Evolutionary conservation across 108 stramenopile species (phyloP).

Genomic region (Nitzschia inconspicua): DNA sequence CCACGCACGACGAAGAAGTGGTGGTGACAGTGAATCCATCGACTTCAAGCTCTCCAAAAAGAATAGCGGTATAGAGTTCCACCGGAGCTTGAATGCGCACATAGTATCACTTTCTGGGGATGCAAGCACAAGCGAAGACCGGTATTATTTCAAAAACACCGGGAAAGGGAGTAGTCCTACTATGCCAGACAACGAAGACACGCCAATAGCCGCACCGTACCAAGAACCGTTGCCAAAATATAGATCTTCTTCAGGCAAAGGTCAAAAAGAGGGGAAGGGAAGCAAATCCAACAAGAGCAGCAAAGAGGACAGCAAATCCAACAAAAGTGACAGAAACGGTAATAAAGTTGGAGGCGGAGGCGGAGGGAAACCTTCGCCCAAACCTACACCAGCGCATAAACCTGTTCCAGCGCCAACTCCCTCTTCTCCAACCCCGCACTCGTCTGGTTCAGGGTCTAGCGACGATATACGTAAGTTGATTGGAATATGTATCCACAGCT

Average conservation of each 20-base stretch:
- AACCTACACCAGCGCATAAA: background rate
- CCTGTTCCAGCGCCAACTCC: background rate
- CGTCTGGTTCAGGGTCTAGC: background rate
- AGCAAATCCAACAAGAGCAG: background rate
- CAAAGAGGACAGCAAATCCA: slow-evolving; percentile 4
- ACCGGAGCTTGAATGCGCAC: no score
- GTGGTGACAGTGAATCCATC: no score
- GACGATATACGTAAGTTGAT: slow-evolving; percentile 16
- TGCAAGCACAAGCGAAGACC: no score
- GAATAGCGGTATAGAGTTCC: no score
- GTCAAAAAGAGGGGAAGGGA: background rate
- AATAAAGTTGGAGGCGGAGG: slow-evolving; percentile 3
- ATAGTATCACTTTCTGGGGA: no score
- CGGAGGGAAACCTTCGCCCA: slow-evolving; percentile 1
- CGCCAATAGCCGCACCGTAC: no score
- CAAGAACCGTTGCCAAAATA: background rate
- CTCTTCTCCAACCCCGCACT: background rate
- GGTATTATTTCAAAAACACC: no score
- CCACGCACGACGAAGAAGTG: no score
- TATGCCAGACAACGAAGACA: no score
- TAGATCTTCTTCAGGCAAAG: no score
- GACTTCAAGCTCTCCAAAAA: no score
- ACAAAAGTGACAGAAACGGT: slow-evolving; percentile 11
- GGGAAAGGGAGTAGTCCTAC: no score
- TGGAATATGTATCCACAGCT: background rate